These are phyloP conservation scores for Protea cynaroides DNA, from an alignment of 164 flowering plant species.

Conservation along the genomic window DNA sequence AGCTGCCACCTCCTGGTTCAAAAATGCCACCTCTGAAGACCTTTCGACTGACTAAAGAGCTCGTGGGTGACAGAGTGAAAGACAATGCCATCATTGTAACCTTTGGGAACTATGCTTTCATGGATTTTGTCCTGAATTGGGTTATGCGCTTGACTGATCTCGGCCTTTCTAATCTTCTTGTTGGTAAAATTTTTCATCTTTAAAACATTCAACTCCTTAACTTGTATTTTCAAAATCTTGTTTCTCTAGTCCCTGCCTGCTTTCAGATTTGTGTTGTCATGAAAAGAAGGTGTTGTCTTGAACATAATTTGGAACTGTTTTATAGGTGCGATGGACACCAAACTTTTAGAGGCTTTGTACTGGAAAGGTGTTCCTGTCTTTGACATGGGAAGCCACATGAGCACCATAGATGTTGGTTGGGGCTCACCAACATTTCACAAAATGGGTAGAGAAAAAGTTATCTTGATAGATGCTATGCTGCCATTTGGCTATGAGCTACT, in stretches of 20 bases:
- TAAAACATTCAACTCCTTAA: not conserved
- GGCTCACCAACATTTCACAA: slow-evolving; percentile 94
- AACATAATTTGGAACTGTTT: slow-evolving; percentile 14
- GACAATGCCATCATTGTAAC: slow-evolving; percentile 80
- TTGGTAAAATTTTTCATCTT: slow-evolving; percentile 50
- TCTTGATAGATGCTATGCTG: slow-evolving; percentile 71
- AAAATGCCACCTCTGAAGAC: slow-evolving; percentile 63
- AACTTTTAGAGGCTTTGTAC: slow-evolving; percentile 79
- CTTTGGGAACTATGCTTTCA: slow-evolving; percentile 94
- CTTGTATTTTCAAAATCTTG: not conserved
- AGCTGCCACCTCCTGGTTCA: slow-evolving; percentile 49
- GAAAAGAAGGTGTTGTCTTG: not conserved
- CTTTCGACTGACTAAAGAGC: slow-evolving; percentile 59
- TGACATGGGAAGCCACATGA: slow-evolving; percentile 99
- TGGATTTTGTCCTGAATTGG: slow-evolving; percentile 96
- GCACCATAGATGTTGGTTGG: slow-evolving; percentile 91
- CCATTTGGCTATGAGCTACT: slow-evolving; percentile 85
- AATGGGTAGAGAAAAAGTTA: slow-evolving; percentile 97
- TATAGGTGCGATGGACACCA: slow-evolving; percentile 93
- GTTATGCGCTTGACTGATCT: slow-evolving; percentile 85
- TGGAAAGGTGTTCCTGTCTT: slow-evolving; percentile 96
- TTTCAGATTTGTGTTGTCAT: not conserved
- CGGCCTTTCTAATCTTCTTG: slow-evolving; percentile 73
- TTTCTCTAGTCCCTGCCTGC: not conserved
- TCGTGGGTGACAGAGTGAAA: slow-evolving; percentile 60